These are phyloP conservation scores for Hippophae gyantsensis DNA, from an alignment of 306 rosid species.

Conservation along the genomic window DNA sequence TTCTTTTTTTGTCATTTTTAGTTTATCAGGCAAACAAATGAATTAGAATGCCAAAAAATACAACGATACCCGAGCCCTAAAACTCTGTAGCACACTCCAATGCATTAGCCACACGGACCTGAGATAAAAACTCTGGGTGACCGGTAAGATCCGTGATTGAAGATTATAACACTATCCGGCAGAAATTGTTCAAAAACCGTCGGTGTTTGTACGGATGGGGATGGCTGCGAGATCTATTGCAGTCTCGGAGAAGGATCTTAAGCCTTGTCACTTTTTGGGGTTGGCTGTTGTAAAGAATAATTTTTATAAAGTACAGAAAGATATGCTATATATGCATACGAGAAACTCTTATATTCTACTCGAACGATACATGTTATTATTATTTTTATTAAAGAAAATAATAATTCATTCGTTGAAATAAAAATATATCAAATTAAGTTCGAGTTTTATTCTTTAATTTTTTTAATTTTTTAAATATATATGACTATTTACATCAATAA, in stretches of 20 bases:
- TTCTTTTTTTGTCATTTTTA: background rate
- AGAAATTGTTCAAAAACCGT: conserved; percentile 2
- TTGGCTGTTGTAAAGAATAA: background rate
- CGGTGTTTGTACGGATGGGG: conserved; percentile 17
- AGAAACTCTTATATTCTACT: no score
- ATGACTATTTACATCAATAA: no score
- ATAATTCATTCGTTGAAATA: no score
- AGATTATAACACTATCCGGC: background rate
- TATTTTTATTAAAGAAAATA: no score
- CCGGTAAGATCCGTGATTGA: conserved; percentile 6
- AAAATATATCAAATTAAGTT: no score
- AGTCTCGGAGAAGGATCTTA: background rate
- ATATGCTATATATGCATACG: no score
- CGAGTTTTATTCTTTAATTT: no score
- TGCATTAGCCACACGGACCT: conserved; percentile 15
- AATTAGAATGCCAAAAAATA: background rate
- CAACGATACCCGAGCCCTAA: conserved; percentile 17
- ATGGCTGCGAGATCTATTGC: conserved; percentile 28
- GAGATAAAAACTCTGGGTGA: background rate
- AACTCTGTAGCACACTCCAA: conserved; percentile 7
- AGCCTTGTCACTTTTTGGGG: background rate
- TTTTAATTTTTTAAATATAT: no score
- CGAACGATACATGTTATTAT: no score
- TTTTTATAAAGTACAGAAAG: no score
- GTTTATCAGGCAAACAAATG: conserved; percentile 2